Evolutionary conservation across 768 basidiomycete species (phyloP).

Genomic region (Kwoniella pini): DNA sequence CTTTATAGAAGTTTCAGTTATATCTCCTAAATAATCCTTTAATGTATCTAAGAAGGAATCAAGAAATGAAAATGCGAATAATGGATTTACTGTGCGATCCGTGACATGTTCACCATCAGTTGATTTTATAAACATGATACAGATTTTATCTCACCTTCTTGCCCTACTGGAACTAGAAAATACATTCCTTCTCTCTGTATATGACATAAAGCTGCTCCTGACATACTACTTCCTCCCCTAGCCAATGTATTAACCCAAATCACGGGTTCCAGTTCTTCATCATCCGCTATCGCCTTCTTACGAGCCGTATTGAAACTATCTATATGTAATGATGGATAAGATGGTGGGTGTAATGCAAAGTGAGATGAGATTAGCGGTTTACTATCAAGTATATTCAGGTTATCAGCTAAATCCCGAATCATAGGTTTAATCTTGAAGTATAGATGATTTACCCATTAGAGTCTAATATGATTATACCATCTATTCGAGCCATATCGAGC

Average conservation of each 20-base stretch:
- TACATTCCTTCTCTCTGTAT: slow-evolving; percentile 72
- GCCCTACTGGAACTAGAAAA: slow-evolving; percentile 77
- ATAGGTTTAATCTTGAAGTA: not conserved
- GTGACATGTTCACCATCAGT: not conserved
- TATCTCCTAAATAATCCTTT: slow-evolving; percentile 80
- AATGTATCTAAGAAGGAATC: slow-evolving; percentile 81
- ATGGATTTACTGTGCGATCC: slow-evolving; percentile 75
- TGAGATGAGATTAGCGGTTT: slow-evolving; percentile 85
- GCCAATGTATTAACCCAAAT: slow-evolving; percentile 47
- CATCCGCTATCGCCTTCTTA: slow-evolving; percentile 55
- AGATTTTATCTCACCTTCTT: slow-evolving; percentile 68
- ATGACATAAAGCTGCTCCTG: slow-evolving; percentile 71
- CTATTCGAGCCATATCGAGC: slow-evolving; percentile 49
- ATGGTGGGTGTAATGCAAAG: slow-evolving; percentile 72
- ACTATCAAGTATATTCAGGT: slow-evolving; percentile 32
- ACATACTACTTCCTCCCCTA: slow-evolving; percentile 35
- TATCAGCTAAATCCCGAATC: not conserved
- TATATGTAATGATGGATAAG: slow-evolving; percentile 81
- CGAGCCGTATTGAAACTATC: slow-evolving; percentile 78
- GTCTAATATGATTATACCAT: slow-evolving; percentile 53
- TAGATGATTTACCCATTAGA: slow-evolving; percentile 39
- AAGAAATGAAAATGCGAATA: slow-evolving; percentile 85
- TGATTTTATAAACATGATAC: not conserved
- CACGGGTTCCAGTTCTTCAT: slow-evolving; percentile 45
- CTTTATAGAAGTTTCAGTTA: slow-evolving; percentile 74